A percentile compares a stretch with the other conserved stretches of the same genome.
Evolutionary conservation across 2,329 filamentous ascomycete species (phyloP).

Genomic region (Aspergillus phoenicis): DNA sequence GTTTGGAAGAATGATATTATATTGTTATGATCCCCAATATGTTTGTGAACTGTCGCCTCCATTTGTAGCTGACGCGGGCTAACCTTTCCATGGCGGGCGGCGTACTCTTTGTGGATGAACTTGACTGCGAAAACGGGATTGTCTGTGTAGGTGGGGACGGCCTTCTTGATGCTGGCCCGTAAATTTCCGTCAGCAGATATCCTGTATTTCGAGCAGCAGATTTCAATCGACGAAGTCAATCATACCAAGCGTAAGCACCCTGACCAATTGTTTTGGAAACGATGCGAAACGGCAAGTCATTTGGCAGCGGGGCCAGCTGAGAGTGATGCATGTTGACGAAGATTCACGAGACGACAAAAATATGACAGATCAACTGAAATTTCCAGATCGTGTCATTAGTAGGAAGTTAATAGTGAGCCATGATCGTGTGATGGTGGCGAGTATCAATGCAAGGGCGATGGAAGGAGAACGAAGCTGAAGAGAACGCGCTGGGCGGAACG

Average conservation of each 20-base stretch:
- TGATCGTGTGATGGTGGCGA: slow-evolving; percentile 15
- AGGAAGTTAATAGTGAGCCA: slow-evolving; percentile 5
- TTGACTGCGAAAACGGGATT: slow-evolving; percentile 93
- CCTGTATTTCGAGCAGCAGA: background rate
- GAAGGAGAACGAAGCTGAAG: slow-evolving; percentile 11
- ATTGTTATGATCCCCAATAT: slow-evolving; percentile 86
- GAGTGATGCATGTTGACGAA: slow-evolving; percentile 65
- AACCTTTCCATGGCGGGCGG: slow-evolving; percentile 83
- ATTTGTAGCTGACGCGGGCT: slow-evolving; percentile 86
- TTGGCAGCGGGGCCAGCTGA: slow-evolving; percentile 82
- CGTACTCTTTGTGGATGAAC: slow-evolving; percentile 97
- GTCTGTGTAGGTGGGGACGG: slow-evolving; percentile 68
- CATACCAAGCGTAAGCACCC: slow-evolving; percentile 93
- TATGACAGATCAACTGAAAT: slow-evolving; percentile 1
- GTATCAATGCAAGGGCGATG: slow-evolving; percentile 24
- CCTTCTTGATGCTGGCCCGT: slow-evolving; percentile 79
- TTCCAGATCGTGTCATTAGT: background rate
- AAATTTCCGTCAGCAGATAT: slow-evolving; percentile 9
- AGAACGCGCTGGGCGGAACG: slow-evolving; percentile 28
- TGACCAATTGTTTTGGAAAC: slow-evolving; percentile 95
- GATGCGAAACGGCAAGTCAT: slow-evolving; percentile 85
- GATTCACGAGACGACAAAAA: slow-evolving; percentile 5
- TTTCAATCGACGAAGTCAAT: slow-evolving; percentile 3
- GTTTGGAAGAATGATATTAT: slow-evolving; percentile 90
- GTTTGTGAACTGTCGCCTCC: slow-evolving; percentile 87